These are phyloP conservation scores for Cantharellus anzutake DNA, from an alignment of 768 basidiomycete species.

Conservation along the genomic window DNA sequence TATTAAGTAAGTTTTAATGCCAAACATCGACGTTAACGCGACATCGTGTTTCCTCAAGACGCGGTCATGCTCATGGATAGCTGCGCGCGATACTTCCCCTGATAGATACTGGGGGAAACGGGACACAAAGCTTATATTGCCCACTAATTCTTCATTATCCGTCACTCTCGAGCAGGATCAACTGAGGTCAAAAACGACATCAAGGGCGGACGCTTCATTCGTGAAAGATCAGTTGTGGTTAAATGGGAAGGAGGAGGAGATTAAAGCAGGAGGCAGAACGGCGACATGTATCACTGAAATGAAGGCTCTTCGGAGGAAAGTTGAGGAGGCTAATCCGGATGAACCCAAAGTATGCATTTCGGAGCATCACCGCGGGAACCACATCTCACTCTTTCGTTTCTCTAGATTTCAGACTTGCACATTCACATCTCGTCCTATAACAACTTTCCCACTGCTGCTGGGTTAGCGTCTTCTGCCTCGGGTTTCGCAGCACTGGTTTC, in stretches of 20 bases:
- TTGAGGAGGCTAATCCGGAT: slow-evolving; percentile 50
- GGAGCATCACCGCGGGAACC: neutral
- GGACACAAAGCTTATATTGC: slow-evolving; percentile 83
- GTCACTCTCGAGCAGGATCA: slow-evolving; percentile 96
- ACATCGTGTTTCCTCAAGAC: neutral
- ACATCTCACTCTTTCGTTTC: neutral
- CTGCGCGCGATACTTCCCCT: slow-evolving; percentile 2
- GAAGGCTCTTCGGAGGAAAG: slow-evolving; percentile 50
- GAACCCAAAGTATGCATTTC: slow-evolving; percentile 41
- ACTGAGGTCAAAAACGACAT: slow-evolving; percentile 82
- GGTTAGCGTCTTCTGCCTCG: slow-evolving; percentile 90
- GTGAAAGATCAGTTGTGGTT: slow-evolving; percentile 75
- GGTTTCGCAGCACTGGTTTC: slow-evolving; percentile 91
- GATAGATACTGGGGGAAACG: slow-evolving; percentile 97
- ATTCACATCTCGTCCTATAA: slow-evolving; percentile 90
- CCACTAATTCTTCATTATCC: slow-evolving; percentile 96
- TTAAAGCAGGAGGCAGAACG: slow-evolving; percentile 61
- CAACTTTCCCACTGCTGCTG: slow-evolving; percentile 98
- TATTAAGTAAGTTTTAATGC: slow-evolving; percentile 50
- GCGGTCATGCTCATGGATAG: neutral
- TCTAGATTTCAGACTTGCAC: slow-evolving; percentile 44
- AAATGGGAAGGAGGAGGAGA: slow-evolving; percentile 81
- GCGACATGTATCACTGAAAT: slow-evolving; percentile 76
- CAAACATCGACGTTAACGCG: neutral
- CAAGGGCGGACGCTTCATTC: slow-evolving; percentile 62